Percentiles rank a stretch among this genome's conserved stretches.
Conservation (phyloP, 2,329 filamentous ascomycete species). For the Cyanodermella asteris region DNA sequence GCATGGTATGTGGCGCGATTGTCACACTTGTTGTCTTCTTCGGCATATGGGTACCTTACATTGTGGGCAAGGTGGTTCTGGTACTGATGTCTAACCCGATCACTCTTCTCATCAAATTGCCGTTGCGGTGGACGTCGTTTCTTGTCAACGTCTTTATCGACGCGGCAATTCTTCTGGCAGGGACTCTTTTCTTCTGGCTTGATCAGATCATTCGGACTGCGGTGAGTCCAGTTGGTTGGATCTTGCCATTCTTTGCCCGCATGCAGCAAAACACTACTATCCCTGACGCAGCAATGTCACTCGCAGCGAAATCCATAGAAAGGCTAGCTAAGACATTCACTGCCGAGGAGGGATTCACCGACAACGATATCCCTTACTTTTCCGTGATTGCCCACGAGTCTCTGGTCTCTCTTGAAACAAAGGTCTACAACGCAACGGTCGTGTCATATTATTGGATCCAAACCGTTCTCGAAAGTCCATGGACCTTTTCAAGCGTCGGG, state of each 20-base stretch:
- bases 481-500: not conserved
- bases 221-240: constrained; percentile 7
- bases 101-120: constrained; percentile 40
- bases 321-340: constrained; percentile 24
- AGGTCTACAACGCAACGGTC: too few relatives aligned
- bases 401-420: constrained; percentile 24
- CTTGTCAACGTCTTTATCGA: constrained; percentile 66
- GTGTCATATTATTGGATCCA: not conserved
- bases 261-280: constrained; percentile 4
- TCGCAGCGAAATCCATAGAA: constrained; percentile 15
- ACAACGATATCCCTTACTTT: constrained; percentile 50
- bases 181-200: constrained; percentile 23
- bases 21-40: constrained; percentile 69
- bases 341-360: constrained; percentile 19
- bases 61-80: constrained; percentile 67
- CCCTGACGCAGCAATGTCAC: constrained; percentile 12
- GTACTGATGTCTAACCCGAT: constrained; percentile 61
- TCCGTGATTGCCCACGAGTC: constrained; percentile 56
- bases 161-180: constrained; percentile 41
- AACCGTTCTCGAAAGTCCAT: not conserved
- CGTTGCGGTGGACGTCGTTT: constrained; percentile 50
- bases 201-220: constrained; percentile 12
- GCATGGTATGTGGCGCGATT: constrained; percentile 77
- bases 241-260: constrained; percentile 4
- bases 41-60: constrained; percentile 79